Evolutionary conservation across 768 basidiomycete species (phyloP).

Genomic region (Boletus bicolor): DNA sequence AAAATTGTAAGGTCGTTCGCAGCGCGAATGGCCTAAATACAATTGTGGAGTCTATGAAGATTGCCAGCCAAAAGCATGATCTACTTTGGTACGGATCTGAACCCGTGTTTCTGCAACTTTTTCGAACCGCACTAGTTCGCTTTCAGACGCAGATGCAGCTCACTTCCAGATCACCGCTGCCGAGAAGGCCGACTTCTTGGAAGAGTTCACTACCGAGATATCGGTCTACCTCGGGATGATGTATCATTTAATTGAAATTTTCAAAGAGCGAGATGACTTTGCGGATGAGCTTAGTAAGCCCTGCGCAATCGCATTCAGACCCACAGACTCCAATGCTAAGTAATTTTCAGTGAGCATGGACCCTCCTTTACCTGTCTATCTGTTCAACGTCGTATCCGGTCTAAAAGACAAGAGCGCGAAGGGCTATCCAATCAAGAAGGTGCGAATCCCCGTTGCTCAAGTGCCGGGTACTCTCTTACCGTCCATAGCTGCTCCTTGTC

Average conservation of each 20-base stretch:
- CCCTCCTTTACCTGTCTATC: conserved; percentile 88
- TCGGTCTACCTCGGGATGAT: conserved; percentile 93
- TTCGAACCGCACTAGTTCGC: conserved; percentile 45
- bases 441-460: conserved; percentile 27
- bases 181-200: conserved; percentile 76
- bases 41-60: conserved; percentile 86
- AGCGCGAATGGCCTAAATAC: conserved; percentile 77
- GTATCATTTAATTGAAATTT: conserved; percentile 92
- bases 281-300: conserved; percentile 92
- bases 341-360: conserved; percentile 79
- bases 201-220: conserved; percentile 89
- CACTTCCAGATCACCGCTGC: conserved; percentile 67
- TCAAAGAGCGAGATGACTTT: conserved; percentile 91
- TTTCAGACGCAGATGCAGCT: conserved; percentile 70
- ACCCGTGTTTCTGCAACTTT: background rate
- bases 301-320: background rate
- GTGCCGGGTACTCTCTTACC: conserved; percentile 1
- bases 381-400: conserved; percentile 87
- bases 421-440: conserved; percentile 98
- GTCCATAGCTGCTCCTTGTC: conserved; percentile 75
- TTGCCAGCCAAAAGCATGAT: conserved; percentile 85
- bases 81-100: conserved; percentile 56
- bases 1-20: conserved; percentile 86
- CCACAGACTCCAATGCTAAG: conserved; percentile 4
- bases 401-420: conserved; percentile 91